These are phyloP conservation scores for Russula olivacea DNA, from an alignment of 768 basidiomycete species.

Conservation along the genomic window DNA sequence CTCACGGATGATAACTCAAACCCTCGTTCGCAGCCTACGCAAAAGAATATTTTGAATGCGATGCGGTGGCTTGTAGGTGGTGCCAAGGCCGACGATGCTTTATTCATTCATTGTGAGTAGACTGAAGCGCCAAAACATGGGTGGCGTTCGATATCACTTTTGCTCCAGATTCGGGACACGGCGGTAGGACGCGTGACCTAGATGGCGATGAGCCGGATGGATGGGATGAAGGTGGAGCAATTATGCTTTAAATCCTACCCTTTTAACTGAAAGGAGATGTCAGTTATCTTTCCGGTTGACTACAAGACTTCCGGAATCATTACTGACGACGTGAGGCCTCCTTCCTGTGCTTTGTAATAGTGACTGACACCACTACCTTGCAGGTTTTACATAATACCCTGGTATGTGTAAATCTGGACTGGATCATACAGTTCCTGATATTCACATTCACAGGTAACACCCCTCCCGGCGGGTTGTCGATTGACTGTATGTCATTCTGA, in stretches of 20 bases:
- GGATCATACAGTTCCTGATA: not conserved
- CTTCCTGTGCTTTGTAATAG: not conserved
- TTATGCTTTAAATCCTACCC: not conserved
- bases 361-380: not conserved
- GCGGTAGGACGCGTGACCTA: conserved; percentile 79
- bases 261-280: not conserved
- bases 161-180: conserved; percentile 79
- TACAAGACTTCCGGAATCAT: conserved; percentile 65
- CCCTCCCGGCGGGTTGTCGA: conserved; percentile 81
- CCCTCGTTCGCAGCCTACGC: conserved; percentile 64
- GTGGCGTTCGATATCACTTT: not conserved
- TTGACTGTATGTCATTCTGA: conserved; percentile 60
- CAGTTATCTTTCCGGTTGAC: conserved; percentile 86
- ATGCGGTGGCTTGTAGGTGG: conserved; percentile 90
- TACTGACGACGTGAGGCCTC: conserved; percentile 72
- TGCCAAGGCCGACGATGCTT: conserved; percentile 74
- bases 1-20: conserved; percentile 72
- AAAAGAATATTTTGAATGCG: conserved; percentile 73
- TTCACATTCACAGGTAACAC: conserved; percentile 34
- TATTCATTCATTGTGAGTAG: conserved; percentile 82
- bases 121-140: not conserved
- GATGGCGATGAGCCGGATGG: conserved; percentile 86
- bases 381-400: conserved; percentile 73
- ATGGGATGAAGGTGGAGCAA: conserved; percentile 59
- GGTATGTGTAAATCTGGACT: conserved; percentile 37